These are phyloP conservation scores for Pseudogymnoascus sp. DNA, from an alignment of 2,329 filamentous ascomycete species.

Conservation along the genomic window DNA sequence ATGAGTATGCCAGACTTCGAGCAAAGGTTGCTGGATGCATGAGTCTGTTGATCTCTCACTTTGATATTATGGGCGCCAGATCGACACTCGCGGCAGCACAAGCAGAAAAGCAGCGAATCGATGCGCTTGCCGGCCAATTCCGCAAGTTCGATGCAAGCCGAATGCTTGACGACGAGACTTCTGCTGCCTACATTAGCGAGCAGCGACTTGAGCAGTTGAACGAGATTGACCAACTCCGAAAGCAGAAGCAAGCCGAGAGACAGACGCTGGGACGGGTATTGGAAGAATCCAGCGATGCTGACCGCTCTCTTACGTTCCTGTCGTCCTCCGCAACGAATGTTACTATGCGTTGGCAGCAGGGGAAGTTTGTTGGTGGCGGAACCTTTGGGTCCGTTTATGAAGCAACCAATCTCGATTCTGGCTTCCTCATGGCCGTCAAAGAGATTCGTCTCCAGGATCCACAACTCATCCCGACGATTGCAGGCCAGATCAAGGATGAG, in stretches of 20 bases:
- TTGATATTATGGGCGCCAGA: slow-evolving; percentile 96
- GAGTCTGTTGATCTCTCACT: slow-evolving; percentile 94
- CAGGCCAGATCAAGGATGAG: slow-evolving; percentile 89
- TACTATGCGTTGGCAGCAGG: slow-evolving; percentile 94
- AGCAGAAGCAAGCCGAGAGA: slow-evolving; percentile 73
- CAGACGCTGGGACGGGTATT: slow-evolving; percentile 84
- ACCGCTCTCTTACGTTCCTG: slow-evolving; percentile 86
- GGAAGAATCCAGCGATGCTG: slow-evolving; percentile 91
- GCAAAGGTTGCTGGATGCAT: slow-evolving; percentile 94
- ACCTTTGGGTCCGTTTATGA: slow-evolving; percentile 97
- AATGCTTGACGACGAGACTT: slow-evolving; percentile 75
- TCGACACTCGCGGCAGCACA: slow-evolving; percentile 81
- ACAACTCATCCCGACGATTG: slow-evolving; percentile 89
- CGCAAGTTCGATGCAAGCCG: slow-evolving; percentile 71
- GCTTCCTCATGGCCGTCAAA: slow-evolving; percentile 96
- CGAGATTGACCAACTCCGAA: slow-evolving; percentile 70
- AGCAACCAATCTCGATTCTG: slow-evolving; percentile 93
- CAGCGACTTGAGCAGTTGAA: slow-evolving; percentile 67
- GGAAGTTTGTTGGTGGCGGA: slow-evolving; percentile 93
- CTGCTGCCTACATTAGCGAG: slow-evolving; percentile 63
- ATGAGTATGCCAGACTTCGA: slow-evolving; percentile 76
- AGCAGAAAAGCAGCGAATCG: slow-evolving; percentile 82
- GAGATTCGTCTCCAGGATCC: slow-evolving; percentile 96
- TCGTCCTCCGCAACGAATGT: slow-evolving; percentile 93
- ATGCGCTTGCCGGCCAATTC: slow-evolving; percentile 69